Evolutionary conservation across 192 early-diverging fungal species (phyloP), one percentile per base, ranked within the genome.

Genomic region (Coemansia sp.): DNA sequence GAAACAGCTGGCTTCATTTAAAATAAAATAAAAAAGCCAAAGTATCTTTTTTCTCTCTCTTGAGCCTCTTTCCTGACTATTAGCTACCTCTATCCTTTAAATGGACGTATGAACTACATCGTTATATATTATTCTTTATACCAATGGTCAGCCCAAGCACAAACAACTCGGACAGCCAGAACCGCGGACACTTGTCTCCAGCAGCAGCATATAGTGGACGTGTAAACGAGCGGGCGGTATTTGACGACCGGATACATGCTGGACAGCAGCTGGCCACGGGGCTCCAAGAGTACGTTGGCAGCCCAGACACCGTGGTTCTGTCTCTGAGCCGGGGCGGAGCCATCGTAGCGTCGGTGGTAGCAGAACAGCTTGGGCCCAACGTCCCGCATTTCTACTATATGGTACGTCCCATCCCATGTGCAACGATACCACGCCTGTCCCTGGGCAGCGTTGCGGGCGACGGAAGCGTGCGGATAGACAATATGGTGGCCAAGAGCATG

Each of bases 291-390:
- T 70, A 76, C 25, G 39, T 59, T 7, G 59, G 55, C 35, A 51
- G 58, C 46, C 35, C 33, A 8, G 59, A 62, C 51, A 63, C 67
- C 23, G 79, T 73, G n/a, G 73, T 76, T 15, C 43, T 81, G 23
- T 81, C 79, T 7, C 68, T 82, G 58, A 78, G 75, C 63, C 64
- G 75, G 28, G 80, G 80, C 52, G 80, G 80, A n/a, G 80, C 80
- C 7, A 62, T 82, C 2, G 66, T 82, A 4, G 80, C 67, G 33
- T 64, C 71, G 4, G 68, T 59, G 15, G 56, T 77, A 16, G 71
- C 80, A 4, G 64, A 58, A 28, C 20, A 33, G 2, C 70, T 82
- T 12, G 75, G 75, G 4, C 26, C 23, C 16, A 26, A 33, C 7
- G 45, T 68, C n/a, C 72, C 64, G 40, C 74, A 82, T 58, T 20